These are phyloP conservation scores for Candida alai DNA, from an alignment of 805 yeast species.

Conservation along the genomic window DNA sequence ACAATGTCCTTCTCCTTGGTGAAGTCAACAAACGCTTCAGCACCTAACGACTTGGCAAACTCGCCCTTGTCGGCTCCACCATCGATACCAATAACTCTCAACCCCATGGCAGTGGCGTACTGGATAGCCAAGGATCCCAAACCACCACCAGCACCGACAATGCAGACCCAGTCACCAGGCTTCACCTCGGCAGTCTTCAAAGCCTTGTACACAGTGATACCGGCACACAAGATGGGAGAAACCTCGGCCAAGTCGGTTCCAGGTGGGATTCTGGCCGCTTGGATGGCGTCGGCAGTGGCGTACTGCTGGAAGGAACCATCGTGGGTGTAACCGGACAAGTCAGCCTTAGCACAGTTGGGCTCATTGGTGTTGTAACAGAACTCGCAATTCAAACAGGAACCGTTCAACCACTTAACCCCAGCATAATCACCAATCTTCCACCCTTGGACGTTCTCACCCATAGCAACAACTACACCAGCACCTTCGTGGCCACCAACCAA, in stretches of 20 bases:
- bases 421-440: slow-evolving; percentile 78
- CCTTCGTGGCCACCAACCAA: slow-evolving; percentile 90
- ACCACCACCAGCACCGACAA: slow-evolving; percentile 81
- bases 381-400: slow-evolving; percentile 75
- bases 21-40: slow-evolving; percentile 62
- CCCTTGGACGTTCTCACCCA: slow-evolving; percentile 64
- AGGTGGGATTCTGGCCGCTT: slow-evolving; percentile 75
- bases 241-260: slow-evolving; percentile 71
- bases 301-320: slow-evolving; percentile 92
- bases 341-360: slow-evolving; percentile 67
- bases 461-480: slow-evolving; percentile 80
- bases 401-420: slow-evolving; percentile 81
- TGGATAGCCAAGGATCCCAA: slow-evolving; percentile 72
- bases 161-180: slow-evolving; percentile 74
- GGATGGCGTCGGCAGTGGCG: slow-evolving; percentile 83
- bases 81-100: slow-evolving; percentile 67
- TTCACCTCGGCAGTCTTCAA: slow-evolving; percentile 68
- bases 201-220: slow-evolving; percentile 89
- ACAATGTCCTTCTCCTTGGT: slow-evolving; percentile 51
- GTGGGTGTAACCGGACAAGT: slow-evolving; percentile 73
- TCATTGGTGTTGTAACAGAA: slow-evolving; percentile 64
- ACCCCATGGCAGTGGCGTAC: slow-evolving; percentile 76
- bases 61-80: slow-evolving; percentile 62
- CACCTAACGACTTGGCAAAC: slow-evolving; percentile 57
- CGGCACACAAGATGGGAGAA: slow-evolving; percentile 87